phyloP scores from a whole-genome alignment of 2,329 filamentous ascomycete genomes.

The Fusarium dimerum region DNA sequence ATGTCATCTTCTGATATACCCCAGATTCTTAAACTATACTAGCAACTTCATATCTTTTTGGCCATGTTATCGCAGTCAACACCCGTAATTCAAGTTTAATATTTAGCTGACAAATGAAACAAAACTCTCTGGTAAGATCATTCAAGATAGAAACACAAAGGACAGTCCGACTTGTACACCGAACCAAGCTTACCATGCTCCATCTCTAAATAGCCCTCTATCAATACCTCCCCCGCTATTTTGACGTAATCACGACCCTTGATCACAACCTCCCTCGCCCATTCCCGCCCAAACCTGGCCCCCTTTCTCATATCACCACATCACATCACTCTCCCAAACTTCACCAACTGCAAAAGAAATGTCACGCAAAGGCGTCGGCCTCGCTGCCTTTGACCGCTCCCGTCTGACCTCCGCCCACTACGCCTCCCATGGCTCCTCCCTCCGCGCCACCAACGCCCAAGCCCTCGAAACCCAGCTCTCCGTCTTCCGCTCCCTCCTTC shows the following conservation, averaged over 20 bases:
- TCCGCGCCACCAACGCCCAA: slow-evolving; percentile 81
- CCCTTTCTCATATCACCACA: neutral
- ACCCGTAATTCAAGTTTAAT: too few species aligned
- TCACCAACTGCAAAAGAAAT: slow-evolving; percentile 44
- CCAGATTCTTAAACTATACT: too few species aligned
- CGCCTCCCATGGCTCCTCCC: slow-evolving; percentile 81
- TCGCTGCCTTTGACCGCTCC: slow-evolving; percentile 85
- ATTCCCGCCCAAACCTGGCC: neutral
- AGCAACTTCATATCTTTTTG: too few species aligned
- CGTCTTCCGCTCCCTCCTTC: slow-evolving; percentile 92
- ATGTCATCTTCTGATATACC: too few species aligned
- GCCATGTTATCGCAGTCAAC: too few species aligned
- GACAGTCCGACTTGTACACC: too few species aligned
- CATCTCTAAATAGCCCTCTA: neutral
- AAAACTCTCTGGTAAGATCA: too few species aligned
- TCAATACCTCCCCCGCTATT: slow-evolving; percentile 15
- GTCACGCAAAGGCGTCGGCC: slow-evolving; percentile 82
- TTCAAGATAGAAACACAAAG: too few species aligned
- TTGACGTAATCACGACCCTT: slow-evolving; percentile 18
- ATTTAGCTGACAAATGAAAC: too few species aligned
- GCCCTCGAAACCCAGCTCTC: slow-evolving; percentile 91
- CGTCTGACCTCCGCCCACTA: slow-evolving; percentile 86
- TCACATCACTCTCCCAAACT: neutral
- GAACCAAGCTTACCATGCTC: neutral
- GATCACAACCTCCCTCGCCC: neutral